Evolutionary conservation across 306 rosid genomes (phyloP), one percentile per base, ranked within the genome.

Genomic region (Glycyrrhiza uralensis): DNA sequence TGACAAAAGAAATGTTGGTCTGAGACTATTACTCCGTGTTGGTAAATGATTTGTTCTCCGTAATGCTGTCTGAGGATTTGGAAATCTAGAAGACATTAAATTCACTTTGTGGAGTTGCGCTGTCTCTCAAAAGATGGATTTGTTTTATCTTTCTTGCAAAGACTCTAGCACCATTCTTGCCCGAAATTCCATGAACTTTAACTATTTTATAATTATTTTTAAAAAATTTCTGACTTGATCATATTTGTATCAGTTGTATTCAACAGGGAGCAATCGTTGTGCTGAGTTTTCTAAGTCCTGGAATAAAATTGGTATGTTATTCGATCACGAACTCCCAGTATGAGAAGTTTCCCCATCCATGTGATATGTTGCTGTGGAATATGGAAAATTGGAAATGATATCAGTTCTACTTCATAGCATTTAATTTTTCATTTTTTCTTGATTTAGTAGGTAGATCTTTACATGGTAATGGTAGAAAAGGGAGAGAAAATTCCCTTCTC

Each of bases 261-360:
- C 98, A 62, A 69, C 70, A 32, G 97, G 96, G 63, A 94, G 98
- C 83, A 81, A 83, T 54, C 87, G 59, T 5, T 94, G 87, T 74
- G 85, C 75, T 41, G 85, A 80, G 33, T 94, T 94, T 82, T 86
- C 82, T 7, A 84, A 80, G 67, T 81, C 71, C 15, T 94, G 92
- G 98, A 85, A 86, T 76, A 68, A 79, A 73, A 87, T 89, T 76
- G 96, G 97, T 93, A 86, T 44, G 85, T 28, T 56, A 52, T 72
- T 58, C 74, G 54, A 58, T 23, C 66, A 49, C 64, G 33, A 66
- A 65, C 47, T 52, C 67, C 52, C 4, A 4, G n/a, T 38, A 17
- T 36, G 12, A 42, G 2, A 23, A 23, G 5, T 29, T 70, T 70
- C 22, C 69, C 57, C 61, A 14, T 76, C 26, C 60, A 2, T 14